Percentiles rank a stretch among this genome's conserved stretches.
Conservation (phyloP, 371 early-diverging fungal genomes). For the Mucor indicus region DNA sequence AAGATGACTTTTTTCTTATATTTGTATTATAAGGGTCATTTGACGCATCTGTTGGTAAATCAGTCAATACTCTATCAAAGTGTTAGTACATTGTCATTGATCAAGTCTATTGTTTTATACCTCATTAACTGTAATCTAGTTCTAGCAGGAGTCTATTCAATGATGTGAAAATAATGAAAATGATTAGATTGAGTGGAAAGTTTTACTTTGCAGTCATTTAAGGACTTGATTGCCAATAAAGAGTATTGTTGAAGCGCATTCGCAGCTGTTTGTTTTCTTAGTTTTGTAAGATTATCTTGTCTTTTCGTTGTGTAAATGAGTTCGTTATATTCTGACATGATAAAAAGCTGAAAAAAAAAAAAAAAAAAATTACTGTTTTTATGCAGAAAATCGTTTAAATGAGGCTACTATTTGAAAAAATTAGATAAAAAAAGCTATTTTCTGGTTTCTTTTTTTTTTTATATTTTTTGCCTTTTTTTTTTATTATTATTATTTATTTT, state of each 20-base stretch:
- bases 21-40: conserved; percentile 13
- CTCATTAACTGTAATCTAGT: conserved; percentile 27
- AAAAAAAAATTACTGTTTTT: background rate
- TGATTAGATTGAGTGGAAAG: too few species aligned
- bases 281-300: conserved; percentile 17
- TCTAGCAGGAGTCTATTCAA: conserved; percentile 24
- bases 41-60: conserved; percentile 15
- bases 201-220: conserved; percentile 19
- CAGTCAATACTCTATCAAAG: conserved; percentile 7
- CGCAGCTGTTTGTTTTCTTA: conserved; percentile 21
- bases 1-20: conserved; percentile 3
- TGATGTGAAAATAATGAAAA: too few species aligned
- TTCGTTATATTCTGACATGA: background rate
- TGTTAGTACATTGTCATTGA: background rate
- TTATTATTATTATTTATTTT: background rate
- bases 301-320: conserved; percentile 7
- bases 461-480: background rate
- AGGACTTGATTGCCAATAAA: conserved; percentile 17
- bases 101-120: conserved; percentile 1
- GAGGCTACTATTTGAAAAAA: too few species aligned
- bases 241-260: conserved; percentile 27
- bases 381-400: too few species aligned
- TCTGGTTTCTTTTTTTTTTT: conserved; percentile 2
- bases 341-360: background rate
- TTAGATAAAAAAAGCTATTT: too few species aligned